These are phyloP conservation scores for Kregervanrija pseudodelftensis DNA, from an alignment of 805 yeast genomes.

Conservation along the genomic window DNA sequence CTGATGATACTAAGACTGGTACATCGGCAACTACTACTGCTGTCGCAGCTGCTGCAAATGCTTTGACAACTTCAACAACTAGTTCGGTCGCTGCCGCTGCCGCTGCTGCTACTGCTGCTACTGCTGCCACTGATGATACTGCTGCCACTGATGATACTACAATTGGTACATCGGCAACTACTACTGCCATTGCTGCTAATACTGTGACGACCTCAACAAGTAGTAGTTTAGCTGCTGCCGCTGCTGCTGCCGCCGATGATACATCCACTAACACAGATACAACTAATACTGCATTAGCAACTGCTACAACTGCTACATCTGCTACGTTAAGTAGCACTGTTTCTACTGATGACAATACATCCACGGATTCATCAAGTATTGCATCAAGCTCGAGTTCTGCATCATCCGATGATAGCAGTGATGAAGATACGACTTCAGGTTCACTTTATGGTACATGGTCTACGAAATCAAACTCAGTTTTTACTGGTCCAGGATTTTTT, in stretches of 20 bases:
- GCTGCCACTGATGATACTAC: constrained; percentile 1
- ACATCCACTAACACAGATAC: constrained; percentile 8
- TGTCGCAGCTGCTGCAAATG: constrained; percentile 6
- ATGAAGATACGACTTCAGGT: constrained; percentile 3
- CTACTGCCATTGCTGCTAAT: not conserved
- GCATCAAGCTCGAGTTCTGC: not conserved
- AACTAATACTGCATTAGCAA: constrained; percentile 9
- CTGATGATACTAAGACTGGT: constrained; percentile 4
- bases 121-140: constrained; percentile 1
- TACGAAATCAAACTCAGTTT: constrained; percentile 85
- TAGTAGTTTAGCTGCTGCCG: constrained; percentile 5
- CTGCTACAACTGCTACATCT: constrained; percentile 7
- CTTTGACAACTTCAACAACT: constrained; percentile 10
- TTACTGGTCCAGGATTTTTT: constrained; percentile 94
- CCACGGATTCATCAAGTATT: not conserved
- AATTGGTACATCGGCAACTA: not conserved
- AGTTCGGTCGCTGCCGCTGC: constrained; percentile 8
- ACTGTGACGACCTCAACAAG: constrained; percentile 7
- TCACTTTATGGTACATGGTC: constrained; percentile 85
- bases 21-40: constrained; percentile 8
- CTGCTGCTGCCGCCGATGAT: constrained; percentile 6
- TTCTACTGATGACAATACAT: constrained; percentile 3
- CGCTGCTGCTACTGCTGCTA: constrained; percentile 2
- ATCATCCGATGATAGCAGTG: constrained; percentile 6
- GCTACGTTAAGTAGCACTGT: constrained; percentile 6